Base-by-base conservation (phyloP, 225 moss, liverwort and hornwort genomes). In the Thuidium tamariscinum region DNA sequence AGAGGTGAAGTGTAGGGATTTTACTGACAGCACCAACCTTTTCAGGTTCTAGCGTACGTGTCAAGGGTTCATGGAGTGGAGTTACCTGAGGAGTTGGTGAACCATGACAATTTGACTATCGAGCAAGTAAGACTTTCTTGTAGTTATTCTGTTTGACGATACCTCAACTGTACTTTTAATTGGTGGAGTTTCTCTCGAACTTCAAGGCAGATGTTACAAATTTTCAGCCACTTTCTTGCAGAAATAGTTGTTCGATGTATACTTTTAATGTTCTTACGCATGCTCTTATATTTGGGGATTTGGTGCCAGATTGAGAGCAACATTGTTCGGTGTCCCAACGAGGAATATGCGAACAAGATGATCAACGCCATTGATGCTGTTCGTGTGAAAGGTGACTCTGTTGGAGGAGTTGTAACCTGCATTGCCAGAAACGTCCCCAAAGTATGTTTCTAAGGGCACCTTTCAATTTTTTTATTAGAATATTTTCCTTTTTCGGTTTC, bases 21-120 rank as follows among this genome's bases (percentile, higher is more conserved):
- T 46, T 82, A 32, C 73, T 87, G 70, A 88, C 72, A 55, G 41
- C 55, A 39, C 26, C 23, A 46, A 70, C 55, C 55, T 79, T 51
- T 91, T 68, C 96, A 97, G 96, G 92, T 98, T 26, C 86, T 99
- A 74, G 99, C 99, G 30, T 99, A 99, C 83, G 97, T 99, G 26
- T 99, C 99, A 84, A 95, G 99, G 90, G 99, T 99, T 22, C 99
- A 99, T 88, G 91, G 90, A 85, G 99, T 99, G 19, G 97, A 95
- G 86, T 59, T 99, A 68, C 95, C 95, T 25, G 99, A 97, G 87
- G 97, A 93, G 30, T 79, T 89, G 37, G 86, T 99, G 26, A 95
- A 99, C 79, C 95, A 99, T 77, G 92, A 94, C 48, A 93, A 82
- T 82, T 81, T 99, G 62, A 95, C 89, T 30, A 29, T 99, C 83